A percentile compares a stretch with the other conserved stretches of the same genome.
These are phyloP conservation scores for Mycena polygramma DNA, from an alignment of 768 basidiomycete species.

Conservation along the genomic window DNA sequence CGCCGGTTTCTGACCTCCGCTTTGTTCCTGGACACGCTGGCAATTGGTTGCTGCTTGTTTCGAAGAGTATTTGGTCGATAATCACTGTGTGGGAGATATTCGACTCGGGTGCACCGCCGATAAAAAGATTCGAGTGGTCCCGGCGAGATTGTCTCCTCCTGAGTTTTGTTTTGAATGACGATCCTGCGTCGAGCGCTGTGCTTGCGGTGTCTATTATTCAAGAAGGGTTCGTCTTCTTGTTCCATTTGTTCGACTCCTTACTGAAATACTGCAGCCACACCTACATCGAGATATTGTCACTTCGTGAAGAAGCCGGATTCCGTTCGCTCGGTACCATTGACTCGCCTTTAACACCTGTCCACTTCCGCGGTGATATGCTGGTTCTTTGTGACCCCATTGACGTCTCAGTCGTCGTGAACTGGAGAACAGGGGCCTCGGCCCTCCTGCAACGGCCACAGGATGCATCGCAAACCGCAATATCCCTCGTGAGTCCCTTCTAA, in stretches of 20 bases:
- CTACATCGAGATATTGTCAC: constrained; percentile 50
- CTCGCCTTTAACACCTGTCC: constrained; percentile 60
- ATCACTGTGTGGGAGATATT: constrained; percentile 66
- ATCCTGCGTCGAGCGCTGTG: constrained; percentile 57
- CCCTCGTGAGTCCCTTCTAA: constrained; percentile 1
- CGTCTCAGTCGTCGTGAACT: constrained; percentile 64
- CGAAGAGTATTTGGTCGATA: constrained; percentile 72
- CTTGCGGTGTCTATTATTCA: constrained; percentile 66
- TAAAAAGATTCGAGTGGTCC: constrained; percentile 64
- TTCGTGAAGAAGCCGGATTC: constrained; percentile 45
- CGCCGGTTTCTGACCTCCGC: constrained; percentile 64
- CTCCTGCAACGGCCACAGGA: constrained; percentile 54
- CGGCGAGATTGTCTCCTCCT: constrained; percentile 66
- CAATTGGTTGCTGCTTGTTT: constrained; percentile 64
- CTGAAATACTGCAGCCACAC: constrained; percentile 47
- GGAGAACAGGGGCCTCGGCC: constrained; percentile 62
- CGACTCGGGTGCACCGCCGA: constrained; percentile 35
- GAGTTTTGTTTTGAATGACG: constrained; percentile 64
- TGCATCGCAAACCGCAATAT: constrained; percentile 47
- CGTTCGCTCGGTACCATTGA: constrained; percentile 49
- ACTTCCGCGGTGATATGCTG: constrained; percentile 64
- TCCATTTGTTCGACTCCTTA: background rate
- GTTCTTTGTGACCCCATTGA: constrained; percentile 63
- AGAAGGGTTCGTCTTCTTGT: constrained; percentile 56
- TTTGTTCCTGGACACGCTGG: constrained; percentile 63